A percentile compares a stretch with the other conserved stretches of the same genome.
Conservation (phyloP, 2,329 filamentous ascomycete species). For the Aspergillus tamarii region DNA sequence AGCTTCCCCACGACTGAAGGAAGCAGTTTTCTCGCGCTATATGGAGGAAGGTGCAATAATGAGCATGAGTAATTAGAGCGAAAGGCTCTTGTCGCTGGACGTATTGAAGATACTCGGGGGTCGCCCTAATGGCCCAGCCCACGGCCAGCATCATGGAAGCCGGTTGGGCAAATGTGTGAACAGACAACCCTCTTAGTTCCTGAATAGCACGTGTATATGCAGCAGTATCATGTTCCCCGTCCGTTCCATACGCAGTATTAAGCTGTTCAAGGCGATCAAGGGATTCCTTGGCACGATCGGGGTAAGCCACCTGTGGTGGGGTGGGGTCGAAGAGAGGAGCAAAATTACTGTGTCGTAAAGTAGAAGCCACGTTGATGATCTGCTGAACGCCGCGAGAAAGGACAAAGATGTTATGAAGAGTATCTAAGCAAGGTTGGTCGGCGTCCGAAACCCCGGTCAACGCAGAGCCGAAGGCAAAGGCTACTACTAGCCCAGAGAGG, state of each 20-base stretch:
- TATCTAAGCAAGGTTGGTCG: slow-evolving; percentile 7
- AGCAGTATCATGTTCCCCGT: neutral
- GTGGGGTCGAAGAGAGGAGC: neutral
- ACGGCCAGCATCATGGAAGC: slow-evolving; percentile 11
- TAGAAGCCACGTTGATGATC: neutral
- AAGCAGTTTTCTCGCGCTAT: slow-evolving; percentile 25
- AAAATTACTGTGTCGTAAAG: neutral
- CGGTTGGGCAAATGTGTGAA: neutral
- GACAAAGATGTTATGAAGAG: slow-evolving; percentile 8
- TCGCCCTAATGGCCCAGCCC: slow-evolving; percentile 25
- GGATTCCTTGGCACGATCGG: neutral
- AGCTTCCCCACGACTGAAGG: slow-evolving; percentile 23
- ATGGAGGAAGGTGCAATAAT: slow-evolving; percentile 28
- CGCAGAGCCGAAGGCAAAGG: slow-evolving; percentile 27
- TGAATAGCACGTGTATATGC: neutral
- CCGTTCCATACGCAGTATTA: neutral
- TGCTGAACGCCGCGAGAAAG: slow-evolving; percentile 13
- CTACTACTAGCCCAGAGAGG: slow-evolving; percentile 19
- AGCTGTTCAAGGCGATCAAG: neutral
- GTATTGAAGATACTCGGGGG: slow-evolving; percentile 19
- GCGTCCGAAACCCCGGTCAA: slow-evolving; percentile 9
- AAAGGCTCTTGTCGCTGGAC: slow-evolving; percentile 19
- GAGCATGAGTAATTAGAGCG: slow-evolving; percentile 25
- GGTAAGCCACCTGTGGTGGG: neutral
- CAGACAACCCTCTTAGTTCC: neutral